Evolutionary conservation across 352 stramenopile species (phyloP), one percentile per base, ranked within the genome.

Genomic region (Globisporangium mamillatum): DNA sequence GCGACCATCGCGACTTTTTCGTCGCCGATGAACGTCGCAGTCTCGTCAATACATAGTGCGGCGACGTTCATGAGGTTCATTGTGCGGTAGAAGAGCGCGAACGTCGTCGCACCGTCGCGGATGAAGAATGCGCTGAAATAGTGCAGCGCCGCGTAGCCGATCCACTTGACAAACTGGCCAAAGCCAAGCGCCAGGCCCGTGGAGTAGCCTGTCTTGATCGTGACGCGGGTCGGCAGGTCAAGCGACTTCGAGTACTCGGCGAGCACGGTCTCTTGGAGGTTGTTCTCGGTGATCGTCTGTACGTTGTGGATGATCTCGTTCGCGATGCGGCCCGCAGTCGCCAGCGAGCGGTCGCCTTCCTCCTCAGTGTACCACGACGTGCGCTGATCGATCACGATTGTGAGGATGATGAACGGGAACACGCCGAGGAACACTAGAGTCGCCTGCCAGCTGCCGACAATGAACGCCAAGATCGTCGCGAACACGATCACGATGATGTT

Each of bases 241-340:
- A 63, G 38, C 58, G 58, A 63, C 14, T 63, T 63, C 29, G 25
- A 36, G 24, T 63, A 63, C 58, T 63, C 58, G 29, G 27, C 58
- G 6, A 63, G 38, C 58, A 63, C 58, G 18, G 38, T 53, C 24
- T 63, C 58, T 22, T 63, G 58, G 60, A 73, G 18, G 18, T 25
- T 66, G 67, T 73, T 68, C 18, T 69, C 67, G 12, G 67, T 69
- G 67, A 73, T 73, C 20, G 67, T 73, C 46, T 69, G 67, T 44
- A 73, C 67, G 67, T 73, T 73, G 67, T 73, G 67, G 61, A 73
- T 69, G 56, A 73, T 69, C 38, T 73, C 67, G 50, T 73, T 73
- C 25, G 67, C 67, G 52, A 73, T 69, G 32, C 67, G 61, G 10
- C 67, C 67, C 12, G 67, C 29, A 4, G 60, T 73, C 18, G 67